Conservation (phyloP, 345 rosid species). For the Melaleuca quinquenervia region DNA sequence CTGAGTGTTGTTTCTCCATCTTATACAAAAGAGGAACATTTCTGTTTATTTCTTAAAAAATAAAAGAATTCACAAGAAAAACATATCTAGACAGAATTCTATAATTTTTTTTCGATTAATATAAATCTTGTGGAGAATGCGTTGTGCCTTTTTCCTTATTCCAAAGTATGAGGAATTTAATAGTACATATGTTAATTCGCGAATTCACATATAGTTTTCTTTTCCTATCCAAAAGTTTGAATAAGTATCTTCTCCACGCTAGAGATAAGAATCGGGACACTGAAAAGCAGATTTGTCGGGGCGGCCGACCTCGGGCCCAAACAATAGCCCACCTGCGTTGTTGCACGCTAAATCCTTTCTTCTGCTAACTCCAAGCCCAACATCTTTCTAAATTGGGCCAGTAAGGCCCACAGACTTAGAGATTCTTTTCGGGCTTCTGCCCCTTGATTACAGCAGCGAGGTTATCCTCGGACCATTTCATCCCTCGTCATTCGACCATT, state of each 20-base stretch:
- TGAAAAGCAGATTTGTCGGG: no score
- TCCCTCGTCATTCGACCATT: not conserved
- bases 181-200: not conserved
- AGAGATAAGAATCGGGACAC: no score
- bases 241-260: not conserved
- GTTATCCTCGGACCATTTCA: not conserved
- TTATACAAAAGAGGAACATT: no score
- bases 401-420: not conserved
- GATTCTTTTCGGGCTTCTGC: not conserved
- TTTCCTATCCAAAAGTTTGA: not conserved
- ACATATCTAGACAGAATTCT: no score
- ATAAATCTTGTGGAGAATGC: not conserved
- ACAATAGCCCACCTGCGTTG: no score
- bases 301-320: no score
- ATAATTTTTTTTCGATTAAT: no score
- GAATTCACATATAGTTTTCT: not conserved
- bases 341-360: no score
- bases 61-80: no score
- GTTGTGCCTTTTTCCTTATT: not conserved
- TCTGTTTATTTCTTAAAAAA: no score
- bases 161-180: not conserved
- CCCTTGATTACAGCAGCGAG: not conserved
- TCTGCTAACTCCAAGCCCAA: not conserved
- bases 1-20: not conserved
- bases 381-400: not conserved